These are phyloP conservation scores for Alternaria sp. DNA, from an alignment of 2,329 filamentous ascomycete genomes.

Conservation along the genomic window DNA sequence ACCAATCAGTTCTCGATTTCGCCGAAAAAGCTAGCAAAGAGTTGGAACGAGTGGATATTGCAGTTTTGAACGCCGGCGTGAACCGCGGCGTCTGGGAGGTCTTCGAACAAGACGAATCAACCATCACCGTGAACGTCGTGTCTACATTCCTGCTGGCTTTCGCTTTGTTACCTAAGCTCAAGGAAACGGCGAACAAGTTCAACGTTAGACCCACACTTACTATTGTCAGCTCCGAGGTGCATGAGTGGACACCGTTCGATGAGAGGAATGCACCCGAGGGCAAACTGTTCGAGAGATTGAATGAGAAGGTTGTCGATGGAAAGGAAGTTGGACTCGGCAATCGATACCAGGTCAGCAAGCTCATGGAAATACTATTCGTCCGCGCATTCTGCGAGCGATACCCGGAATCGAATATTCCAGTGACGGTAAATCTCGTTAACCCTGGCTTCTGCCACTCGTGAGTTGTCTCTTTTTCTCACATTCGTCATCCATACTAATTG, in stretches of 20 bases:
- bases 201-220: constrained; percentile 41
- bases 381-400: constrained; percentile 34
- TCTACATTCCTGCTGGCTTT: constrained; percentile 51
- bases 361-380: constrained; percentile 40
- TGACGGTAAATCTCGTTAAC: constrained; percentile 46
- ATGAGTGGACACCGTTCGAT: constrained; percentile 36
- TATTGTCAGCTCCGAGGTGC: constrained; percentile 46
- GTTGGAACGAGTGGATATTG: constrained; percentile 48
- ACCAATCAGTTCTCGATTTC: constrained; percentile 51
- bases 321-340: constrained; percentile 22
- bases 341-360: constrained; percentile 43
- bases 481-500: neutral
- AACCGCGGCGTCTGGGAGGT: constrained; percentile 34
- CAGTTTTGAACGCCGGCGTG: constrained; percentile 53
- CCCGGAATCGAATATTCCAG: constrained; percentile 28
- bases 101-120: constrained; percentile 42
- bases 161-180: constrained; percentile 39
- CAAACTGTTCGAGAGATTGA: constrained; percentile 41
- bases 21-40: constrained; percentile 30
- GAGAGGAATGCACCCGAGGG: constrained; percentile 37
- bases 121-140: constrained; percentile 53
- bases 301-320: constrained; percentile 17
- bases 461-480: constrained; percentile 6
- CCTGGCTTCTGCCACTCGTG: constrained; percentile 48
- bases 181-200: constrained; percentile 31